These are phyloP conservation scores for Talaromyces borbonicus DNA, from an alignment of 495 filamentous ascomycete genomes.

Conservation along the genomic window DNA sequence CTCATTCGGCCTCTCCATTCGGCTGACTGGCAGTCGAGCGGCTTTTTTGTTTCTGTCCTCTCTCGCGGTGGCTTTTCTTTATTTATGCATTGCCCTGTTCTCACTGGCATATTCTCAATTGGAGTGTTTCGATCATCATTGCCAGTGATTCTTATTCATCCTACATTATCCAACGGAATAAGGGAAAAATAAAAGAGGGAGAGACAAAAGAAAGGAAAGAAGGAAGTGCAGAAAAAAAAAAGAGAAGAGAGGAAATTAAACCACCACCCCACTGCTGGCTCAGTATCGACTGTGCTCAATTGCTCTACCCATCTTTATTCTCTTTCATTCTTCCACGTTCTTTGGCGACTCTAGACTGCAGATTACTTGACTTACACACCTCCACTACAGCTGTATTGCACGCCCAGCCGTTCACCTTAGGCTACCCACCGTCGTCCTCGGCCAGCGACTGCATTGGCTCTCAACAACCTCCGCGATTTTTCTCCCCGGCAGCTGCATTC, in stretches of 20 bases:
- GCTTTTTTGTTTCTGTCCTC: not conserved
- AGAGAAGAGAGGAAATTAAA: no score
- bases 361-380: constrained; percentile 7
- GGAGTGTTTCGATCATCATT: not conserved
- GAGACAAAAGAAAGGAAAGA: no score
- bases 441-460: constrained; percentile 31
- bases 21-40: not conserved
- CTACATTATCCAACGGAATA: no score
- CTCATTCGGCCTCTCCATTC: no score
- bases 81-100: not conserved
- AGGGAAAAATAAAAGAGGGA: not conserved
- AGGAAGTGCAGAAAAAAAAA: no score
- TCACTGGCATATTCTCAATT: not conserved
- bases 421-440: constrained; percentile 25
- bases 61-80: not conserved
- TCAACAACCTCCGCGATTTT: constrained; percentile 18
- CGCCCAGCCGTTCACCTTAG: constrained; percentile 26
- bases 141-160: not conserved
- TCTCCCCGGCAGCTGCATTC: constrained; percentile 24
- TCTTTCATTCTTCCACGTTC: constrained; percentile 12
- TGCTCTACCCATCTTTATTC: constrained; percentile 5
- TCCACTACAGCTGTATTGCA: constrained; percentile 23
- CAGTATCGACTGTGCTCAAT: not conserved
- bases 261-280: not conserved
- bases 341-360: constrained; percentile 4